Percentiles rank a stretch among this genome's conserved stretches.
Conservation (phyloP, 2,329 filamentous ascomycete species). For the Fusarium dimerum region DNA sequence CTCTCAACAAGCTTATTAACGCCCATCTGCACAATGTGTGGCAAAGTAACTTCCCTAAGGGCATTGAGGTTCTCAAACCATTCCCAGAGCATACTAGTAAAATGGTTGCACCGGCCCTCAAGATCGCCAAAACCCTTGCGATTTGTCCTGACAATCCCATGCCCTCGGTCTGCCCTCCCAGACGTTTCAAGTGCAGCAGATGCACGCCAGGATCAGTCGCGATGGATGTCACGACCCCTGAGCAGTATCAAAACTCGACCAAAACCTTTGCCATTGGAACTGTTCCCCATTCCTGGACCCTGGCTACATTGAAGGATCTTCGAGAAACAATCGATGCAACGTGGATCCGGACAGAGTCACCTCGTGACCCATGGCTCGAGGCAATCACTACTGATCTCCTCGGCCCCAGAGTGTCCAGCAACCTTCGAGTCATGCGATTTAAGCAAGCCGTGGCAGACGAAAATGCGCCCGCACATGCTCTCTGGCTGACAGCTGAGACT, state of each 20-base stretch:
- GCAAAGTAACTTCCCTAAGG: constrained; percentile 74
- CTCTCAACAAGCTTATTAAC: constrained; percentile 76
- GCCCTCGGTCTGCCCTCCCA: constrained; percentile 81
- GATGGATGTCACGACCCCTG: constrained; percentile 66
- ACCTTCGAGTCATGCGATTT: constrained; percentile 68
- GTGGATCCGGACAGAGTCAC: constrained; percentile 67
- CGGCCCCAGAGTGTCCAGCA: constrained; percentile 59
- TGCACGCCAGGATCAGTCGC: constrained; percentile 64
- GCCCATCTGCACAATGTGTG: constrained; percentile 83
- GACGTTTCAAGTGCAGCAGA: constrained; percentile 69
- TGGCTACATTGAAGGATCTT: constrained; percentile 66
- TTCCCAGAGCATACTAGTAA: constrained; percentile 72
- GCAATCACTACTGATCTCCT: constrained; percentile 71
- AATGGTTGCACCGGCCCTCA: constrained; percentile 68
- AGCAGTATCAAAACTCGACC: constrained; percentile 70
- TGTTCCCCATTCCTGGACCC: constrained; percentile 89
- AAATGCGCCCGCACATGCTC: constrained; percentile 60
- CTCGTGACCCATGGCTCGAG: constrained; percentile 77
- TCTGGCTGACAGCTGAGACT: constrained; percentile 80
- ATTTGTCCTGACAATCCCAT: constrained; percentile 74
- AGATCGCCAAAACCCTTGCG: constrained; percentile 73
- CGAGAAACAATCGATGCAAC: constrained; percentile 60
- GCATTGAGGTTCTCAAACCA: constrained; percentile 81
- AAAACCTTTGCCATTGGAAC: constrained; percentile 79
- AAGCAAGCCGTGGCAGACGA: constrained; percentile 80